phyloP scores from a whole-genome alignment of 1,139 yeast genomes.

The Martiniozyma asiatica region DNA sequence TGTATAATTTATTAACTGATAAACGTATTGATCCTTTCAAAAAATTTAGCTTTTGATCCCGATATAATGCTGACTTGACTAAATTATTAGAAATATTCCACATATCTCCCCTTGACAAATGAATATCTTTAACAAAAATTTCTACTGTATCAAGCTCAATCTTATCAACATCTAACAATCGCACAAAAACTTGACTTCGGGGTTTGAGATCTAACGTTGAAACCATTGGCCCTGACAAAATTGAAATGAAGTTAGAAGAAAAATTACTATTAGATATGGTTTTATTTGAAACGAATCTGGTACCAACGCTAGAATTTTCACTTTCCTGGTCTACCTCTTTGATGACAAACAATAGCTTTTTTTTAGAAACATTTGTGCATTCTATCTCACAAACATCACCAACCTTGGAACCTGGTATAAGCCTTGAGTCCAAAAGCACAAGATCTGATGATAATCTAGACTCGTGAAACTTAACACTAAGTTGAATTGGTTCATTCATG shows the following conservation, averaged over 20 bases:
- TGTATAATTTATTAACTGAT: conserved; percentile 53
- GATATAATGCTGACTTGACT: conserved; percentile 52
- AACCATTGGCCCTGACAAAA: conserved; percentile 54
- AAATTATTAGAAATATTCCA: conserved; percentile 67
- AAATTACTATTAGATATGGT: conserved; percentile 1
- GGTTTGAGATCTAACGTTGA: conserved; percentile 53
- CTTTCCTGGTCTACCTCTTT: conserved; percentile 12
- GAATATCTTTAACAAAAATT: conserved; percentile 66
- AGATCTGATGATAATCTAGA: conserved; percentile 43
- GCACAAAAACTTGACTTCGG: conserved; percentile 48
- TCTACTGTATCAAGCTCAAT: conserved; percentile 77
- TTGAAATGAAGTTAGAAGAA: conserved; percentile 25
- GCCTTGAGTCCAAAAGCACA: conserved; percentile 47
- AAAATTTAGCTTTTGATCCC: conserved; percentile 53
- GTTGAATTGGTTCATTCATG: conserved; percentile 25
- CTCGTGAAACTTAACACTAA: conserved; percentile 72
- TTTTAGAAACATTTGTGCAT: conserved; percentile 25
- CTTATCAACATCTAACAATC: conserved; percentile 33
- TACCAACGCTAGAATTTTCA: conserved; percentile 3
- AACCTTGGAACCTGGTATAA: conserved; percentile 45
- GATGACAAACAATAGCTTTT: conserved; percentile 34
- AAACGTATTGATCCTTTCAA: conserved; percentile 50
- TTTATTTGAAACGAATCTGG: conserved; percentile 1
- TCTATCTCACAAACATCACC: conserved; percentile 71
- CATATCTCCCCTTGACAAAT: conserved; percentile 85